Evolutionary conservation across 495 filamentous ascomycete genomes (phyloP).

Genomic region (Pyrenula massariospora): DNA sequence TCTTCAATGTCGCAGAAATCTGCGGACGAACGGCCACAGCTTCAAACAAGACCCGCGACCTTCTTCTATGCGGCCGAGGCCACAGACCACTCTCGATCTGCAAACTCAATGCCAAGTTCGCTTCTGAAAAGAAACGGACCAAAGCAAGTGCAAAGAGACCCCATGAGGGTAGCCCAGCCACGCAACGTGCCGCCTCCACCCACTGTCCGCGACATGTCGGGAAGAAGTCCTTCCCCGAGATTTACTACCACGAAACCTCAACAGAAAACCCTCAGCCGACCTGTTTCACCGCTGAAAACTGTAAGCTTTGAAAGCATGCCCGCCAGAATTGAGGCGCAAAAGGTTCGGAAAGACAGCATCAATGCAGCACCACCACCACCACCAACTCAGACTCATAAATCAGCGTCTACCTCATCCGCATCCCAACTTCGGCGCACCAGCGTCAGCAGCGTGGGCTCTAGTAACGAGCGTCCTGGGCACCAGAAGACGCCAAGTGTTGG

Average conservation of each 20-base stretch:
- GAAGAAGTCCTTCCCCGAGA: slow-evolving; percentile 20
- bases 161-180: slow-evolving; percentile 1
- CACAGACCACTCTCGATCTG: slow-evolving; percentile 31
- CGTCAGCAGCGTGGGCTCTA: background rate
- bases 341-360: background rate
- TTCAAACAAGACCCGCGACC: slow-evolving; percentile 27
- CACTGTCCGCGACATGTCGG: background rate
- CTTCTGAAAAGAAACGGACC: slow-evolving; percentile 3
- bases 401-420: background rate
- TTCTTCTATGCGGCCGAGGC: slow-evolving; percentile 26
- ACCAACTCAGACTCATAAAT: background rate
- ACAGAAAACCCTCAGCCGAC: slow-evolving; percentile 8
- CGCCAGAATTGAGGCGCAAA: background rate
- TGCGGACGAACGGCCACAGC: slow-evolving; percentile 14
- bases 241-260: slow-evolving; percentile 4
- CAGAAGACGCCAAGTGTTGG: background rate
- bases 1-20: slow-evolving; percentile 18
- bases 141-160: slow-evolving; percentile 2
- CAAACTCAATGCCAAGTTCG: background rate
- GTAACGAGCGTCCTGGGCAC: background rate
- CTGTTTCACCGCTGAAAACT: slow-evolving; percentile 15
- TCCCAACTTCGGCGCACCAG: background rate
- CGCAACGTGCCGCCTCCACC: slow-evolving; percentile 16
- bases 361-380: background rate
- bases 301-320: slow-evolving; percentile 3